These are phyloP conservation scores for Hypoxylon cercidicola DNA, from an alignment of 495 filamentous ascomycete genomes.

Conservation along the genomic window DNA sequence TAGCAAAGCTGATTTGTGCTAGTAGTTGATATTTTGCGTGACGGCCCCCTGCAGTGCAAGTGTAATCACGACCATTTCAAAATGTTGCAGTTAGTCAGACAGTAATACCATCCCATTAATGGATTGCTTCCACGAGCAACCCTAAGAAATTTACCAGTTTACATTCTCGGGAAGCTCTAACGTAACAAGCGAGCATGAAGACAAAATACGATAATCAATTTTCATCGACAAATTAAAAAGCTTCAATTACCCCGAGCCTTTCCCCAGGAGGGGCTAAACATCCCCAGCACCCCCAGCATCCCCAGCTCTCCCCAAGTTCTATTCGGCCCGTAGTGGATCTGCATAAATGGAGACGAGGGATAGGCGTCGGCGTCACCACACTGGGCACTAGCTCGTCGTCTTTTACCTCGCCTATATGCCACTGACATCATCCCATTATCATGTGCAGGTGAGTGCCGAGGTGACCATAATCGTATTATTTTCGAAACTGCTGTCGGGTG, in stretches of 20 bases:
- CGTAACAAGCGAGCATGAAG: too few species aligned
- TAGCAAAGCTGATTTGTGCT: conserved; percentile 11
- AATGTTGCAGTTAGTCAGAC: too few species aligned
- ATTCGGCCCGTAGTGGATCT: conserved; percentile 40
- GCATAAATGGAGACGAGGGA: conserved; percentile 30
- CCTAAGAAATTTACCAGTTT: too few species aligned
- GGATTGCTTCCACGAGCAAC: too few species aligned
- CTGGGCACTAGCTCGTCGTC: too few species aligned
- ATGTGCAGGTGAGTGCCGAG: conserved; percentile 30
- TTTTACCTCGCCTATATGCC: conserved; percentile 15
- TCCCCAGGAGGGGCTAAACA: conserved; percentile 23
- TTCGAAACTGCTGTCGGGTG: conserved; percentile 9
- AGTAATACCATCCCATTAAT: too few species aligned
- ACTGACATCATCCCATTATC: conserved; percentile 42
- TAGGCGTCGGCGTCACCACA: conserved; percentile 23
- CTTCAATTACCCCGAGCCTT: conserved; percentile 35
- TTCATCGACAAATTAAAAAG: not conserved
- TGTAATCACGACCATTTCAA: not conserved
- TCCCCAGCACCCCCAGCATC: not conserved
- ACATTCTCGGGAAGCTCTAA: too few species aligned
- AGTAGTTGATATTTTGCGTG: not conserved
- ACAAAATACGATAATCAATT: not conserved
- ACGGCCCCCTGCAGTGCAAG: not conserved
- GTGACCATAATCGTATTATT: conserved; percentile 11
- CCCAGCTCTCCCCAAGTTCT: conserved; percentile 40